Percentiles rank a stretch among this genome's conserved stretches.
phyloP scores from a whole-genome alignment of 2,329 filamentous ascomycete genomes.

The Raffaelea ambrosiae region DNA sequence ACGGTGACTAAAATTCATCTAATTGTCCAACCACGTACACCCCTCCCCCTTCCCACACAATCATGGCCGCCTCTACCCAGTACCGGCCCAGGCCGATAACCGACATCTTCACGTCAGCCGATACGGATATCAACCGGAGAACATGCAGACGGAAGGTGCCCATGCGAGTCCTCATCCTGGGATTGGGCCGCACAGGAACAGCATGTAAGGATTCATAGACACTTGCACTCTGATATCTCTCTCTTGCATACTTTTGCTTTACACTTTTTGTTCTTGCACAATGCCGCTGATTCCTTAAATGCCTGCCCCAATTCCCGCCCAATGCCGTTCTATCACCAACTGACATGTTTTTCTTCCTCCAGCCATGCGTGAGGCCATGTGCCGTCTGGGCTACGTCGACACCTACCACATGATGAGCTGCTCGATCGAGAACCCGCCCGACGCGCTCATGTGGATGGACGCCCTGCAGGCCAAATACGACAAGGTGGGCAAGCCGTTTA shows the following conservation, averaged over 20 bases:
- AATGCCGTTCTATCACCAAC: too few relatives aligned
- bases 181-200: slow-evolving; percentile 62
- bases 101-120: slow-evolving; percentile 50
- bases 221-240: too few relatives aligned
- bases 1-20: too few relatives aligned
- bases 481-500: slow-evolving; percentile 49
- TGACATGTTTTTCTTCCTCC: too few relatives aligned
- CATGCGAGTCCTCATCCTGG: slow-evolving; percentile 64
- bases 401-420: slow-evolving; percentile 69
- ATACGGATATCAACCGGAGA: slow-evolving; percentile 60
- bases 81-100: slow-evolving; percentile 34
- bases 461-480: slow-evolving; percentile 47
- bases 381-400: slow-evolving; percentile 57
- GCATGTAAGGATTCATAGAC: too few relatives aligned
- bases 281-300: neutral
- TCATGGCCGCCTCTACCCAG: slow-evolving; percentile 5
- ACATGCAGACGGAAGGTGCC: slow-evolving; percentile 58
- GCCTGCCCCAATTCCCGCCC: neutral
- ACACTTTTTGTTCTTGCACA: neutral
- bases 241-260: too few relatives aligned
- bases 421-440: slow-evolving; percentile 58
- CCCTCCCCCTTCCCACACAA: neutral
- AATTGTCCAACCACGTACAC: too few relatives aligned
- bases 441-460: slow-evolving; percentile 62
- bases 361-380: slow-evolving; percentile 58